A percentile compares a stretch with the other conserved stretches of the same genome.
Conservation (phyloP, 768 basidiomycete genomes). For the Suillus occidentalis region DNA sequence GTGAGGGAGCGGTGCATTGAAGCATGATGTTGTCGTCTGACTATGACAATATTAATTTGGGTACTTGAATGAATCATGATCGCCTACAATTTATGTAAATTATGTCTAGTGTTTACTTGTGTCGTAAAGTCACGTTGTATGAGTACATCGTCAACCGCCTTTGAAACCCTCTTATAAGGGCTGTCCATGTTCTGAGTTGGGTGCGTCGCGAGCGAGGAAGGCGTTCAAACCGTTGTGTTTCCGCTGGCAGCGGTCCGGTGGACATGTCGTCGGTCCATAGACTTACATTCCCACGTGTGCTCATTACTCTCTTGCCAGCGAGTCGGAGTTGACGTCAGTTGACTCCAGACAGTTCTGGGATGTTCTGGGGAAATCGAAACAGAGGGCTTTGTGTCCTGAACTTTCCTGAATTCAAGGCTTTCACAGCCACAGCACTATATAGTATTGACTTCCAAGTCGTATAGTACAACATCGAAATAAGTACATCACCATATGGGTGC, state of each 20-base stretch:
- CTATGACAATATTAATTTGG: neutral
- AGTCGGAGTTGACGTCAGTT: slow-evolving; percentile 27
- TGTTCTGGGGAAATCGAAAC: slow-evolving; percentile 26
- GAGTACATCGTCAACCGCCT: neutral
- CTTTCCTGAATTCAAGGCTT: neutral
- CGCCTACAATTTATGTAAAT: neutral
- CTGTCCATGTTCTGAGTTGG: neutral
- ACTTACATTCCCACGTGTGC: slow-evolving; percentile 11
- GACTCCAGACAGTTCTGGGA: slow-evolving; percentile 33
- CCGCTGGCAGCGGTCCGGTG: neutral
- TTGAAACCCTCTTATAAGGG: no score
- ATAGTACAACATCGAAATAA: neutral
- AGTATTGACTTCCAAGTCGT: neutral
- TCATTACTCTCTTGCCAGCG: neutral
- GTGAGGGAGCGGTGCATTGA: neutral
- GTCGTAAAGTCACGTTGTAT: neutral
- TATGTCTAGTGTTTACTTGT: neutral
- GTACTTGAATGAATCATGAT: neutral
- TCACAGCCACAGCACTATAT: slow-evolving; percentile 3
- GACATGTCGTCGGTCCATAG: neutral
- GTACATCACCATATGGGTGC: slow-evolving; percentile 55
- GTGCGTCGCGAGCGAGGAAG: neutral
- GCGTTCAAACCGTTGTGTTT: neutral
- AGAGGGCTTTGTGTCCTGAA: neutral
- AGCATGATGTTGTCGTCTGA: neutral